Evolutionary conservation across 1,139 yeast species (phyloP), one percentile per base, ranked within the genome.

Genomic region (Scheffersomyces stambukii): DNA sequence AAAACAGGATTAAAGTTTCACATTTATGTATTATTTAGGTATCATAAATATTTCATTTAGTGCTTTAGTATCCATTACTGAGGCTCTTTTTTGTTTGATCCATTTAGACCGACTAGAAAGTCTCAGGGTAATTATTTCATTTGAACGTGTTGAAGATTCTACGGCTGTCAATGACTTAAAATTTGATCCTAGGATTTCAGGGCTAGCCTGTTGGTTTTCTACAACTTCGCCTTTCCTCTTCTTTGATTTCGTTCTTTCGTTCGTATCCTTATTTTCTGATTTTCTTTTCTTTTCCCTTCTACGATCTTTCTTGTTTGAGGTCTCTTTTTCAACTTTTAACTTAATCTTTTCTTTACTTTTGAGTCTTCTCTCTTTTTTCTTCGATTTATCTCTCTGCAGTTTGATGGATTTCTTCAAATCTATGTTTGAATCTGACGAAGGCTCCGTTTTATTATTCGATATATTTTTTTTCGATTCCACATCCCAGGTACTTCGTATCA

Each of bases 1-100:
- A n/a, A n/a, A n/a, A n/a, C n/a, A n/a, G n/a, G n/a, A n/a, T n/a
- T n/a, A n/a, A n/a, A 21, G 17, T 21, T 6, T 16, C 18, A 16
- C 24, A 14, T 12, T 6, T 16, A 3, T 25, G 21, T 23, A 23
- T 16, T 47, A 66, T 38, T 61, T 70, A 35, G 83, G 65, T 27
- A 85, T 76, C 97, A 89, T 89, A 52, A 89, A 83, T 35, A 89
- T 89, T 55, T 89, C 97, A 45, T 85, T 86, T 38, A 89, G 70
- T 14, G 95, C 88, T 51, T 85, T 80, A 9, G 82, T 71, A 52
- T 89, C 96, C 79, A 82, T 75, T 0, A 89, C 88, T 2, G 96
- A 88, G 6, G 95, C 94, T 46, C 91, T 71, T 52, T 89, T 89
- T 50, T 86, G 95, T 40, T 72, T 80, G 34, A 89, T 88, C 80